Conservation (phyloP, 2,329 filamentous ascomycete species). For the Penicillium sp. region DNA sequence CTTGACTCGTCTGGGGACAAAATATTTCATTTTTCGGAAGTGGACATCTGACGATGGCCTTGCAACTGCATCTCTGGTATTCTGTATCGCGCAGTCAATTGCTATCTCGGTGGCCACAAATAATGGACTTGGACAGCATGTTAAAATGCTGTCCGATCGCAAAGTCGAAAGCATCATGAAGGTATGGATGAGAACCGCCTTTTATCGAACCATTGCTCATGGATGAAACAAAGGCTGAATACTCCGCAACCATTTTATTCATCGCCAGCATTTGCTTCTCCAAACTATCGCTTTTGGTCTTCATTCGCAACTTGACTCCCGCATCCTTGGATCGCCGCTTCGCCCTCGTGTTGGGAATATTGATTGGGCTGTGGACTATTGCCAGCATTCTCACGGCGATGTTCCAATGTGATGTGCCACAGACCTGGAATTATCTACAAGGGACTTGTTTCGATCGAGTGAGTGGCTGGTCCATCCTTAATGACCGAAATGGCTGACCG, state of each 20-base stretch:
- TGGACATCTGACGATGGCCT: slow-evolving; percentile 26
- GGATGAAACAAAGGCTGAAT: slow-evolving; percentile 18
- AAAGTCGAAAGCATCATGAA: slow-evolving; percentile 22
- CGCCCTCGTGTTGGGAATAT: slow-evolving; percentile 14
- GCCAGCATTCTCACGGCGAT: slow-evolving; percentile 15
- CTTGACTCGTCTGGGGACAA: slow-evolving; percentile 26
- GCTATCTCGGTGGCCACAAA: slow-evolving; percentile 24
- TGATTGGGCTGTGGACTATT: slow-evolving; percentile 20
- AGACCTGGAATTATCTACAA: slow-evolving; percentile 24
- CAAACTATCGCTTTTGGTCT: slow-evolving; percentile 27
- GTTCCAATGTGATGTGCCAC: slow-evolving; percentile 22
- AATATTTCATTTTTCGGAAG: slow-evolving; percentile 26
- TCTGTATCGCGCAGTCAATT: slow-evolving; percentile 24
- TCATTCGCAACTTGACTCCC: slow-evolving; percentile 27
- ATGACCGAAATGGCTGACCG: background rate
- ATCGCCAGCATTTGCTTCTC: slow-evolving; percentile 25
- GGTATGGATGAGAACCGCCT: slow-evolving; percentile 1
- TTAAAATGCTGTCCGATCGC: slow-evolving; percentile 6
- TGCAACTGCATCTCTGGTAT: slow-evolving; percentile 20
- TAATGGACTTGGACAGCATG: slow-evolving; percentile 27
- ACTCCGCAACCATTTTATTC: slow-evolving; percentile 26
- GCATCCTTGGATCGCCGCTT: slow-evolving; percentile 19
- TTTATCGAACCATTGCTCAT: background rate
- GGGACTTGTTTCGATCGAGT: slow-evolving; percentile 26
- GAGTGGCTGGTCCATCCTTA: background rate